Conservation (phyloP, 768 basidiomycete genomes). For the Rickenella mellea region DNA sequence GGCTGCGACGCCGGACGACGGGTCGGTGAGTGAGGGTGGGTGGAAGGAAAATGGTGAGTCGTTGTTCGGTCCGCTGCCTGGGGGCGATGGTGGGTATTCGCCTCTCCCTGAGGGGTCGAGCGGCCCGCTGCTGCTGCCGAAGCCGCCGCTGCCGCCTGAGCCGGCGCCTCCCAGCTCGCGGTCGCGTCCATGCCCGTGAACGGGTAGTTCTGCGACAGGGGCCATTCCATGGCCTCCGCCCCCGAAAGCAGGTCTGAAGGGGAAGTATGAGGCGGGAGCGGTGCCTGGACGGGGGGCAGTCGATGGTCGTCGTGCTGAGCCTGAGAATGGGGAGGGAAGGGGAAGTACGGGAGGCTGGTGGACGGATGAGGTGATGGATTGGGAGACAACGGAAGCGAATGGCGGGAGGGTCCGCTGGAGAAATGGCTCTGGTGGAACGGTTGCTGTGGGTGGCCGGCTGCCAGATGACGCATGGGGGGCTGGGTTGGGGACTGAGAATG, state of each 20-base stretch:
- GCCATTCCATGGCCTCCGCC: conserved; percentile 42
- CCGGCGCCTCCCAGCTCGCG: conserved; percentile 26
- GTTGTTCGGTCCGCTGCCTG: conserved; percentile 14
- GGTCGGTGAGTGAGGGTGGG: conserved; percentile 44
- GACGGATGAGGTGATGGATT: conserved; percentile 36
- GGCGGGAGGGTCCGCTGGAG: conserved; percentile 42
- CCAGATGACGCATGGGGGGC: not conserved
- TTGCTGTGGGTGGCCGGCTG: conserved; percentile 46
- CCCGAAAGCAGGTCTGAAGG: conserved; percentile 28
- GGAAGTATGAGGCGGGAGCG: conserved; percentile 56
- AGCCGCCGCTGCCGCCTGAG: no score
- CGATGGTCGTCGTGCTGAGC: conserved; percentile 43
- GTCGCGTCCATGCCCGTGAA: conserved; percentile 29
- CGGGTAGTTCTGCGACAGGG: conserved; percentile 32
- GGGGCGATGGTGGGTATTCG: not conserved
- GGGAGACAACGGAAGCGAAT: conserved; percentile 70
- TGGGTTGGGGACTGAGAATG: conserved; percentile 4
- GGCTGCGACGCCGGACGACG: conserved; percentile 10
- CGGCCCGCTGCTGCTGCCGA: conserved; percentile 16
- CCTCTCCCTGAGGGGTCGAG: conserved; percentile 14
- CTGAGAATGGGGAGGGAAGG: conserved; percentile 43
- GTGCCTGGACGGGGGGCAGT: conserved; percentile 61
- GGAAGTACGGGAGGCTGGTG: conserved; percentile 44
- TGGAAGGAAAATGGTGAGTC: conserved; percentile 78
- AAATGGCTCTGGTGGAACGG: conserved; percentile 22